Evolutionary conservation across 352 stramenopile genomes (phyloP).

Genomic region (Elongisporangium prolatum): DNA sequence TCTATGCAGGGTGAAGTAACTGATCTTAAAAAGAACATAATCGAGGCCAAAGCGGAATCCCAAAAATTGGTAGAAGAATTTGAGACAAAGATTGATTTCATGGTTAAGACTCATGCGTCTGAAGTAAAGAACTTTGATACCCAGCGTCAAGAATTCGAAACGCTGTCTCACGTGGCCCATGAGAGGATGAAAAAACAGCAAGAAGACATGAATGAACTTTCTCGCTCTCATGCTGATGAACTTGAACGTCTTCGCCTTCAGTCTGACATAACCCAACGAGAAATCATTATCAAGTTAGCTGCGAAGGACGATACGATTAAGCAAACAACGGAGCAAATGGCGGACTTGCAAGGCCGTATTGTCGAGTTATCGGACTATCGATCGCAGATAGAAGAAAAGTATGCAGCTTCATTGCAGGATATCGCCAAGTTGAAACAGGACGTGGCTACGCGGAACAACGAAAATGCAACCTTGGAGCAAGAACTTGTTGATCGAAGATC

Average conservation of each 20-base stretch:
- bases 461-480: neutral
- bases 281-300: neutral
- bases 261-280: neutral
- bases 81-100: neutral
- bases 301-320: neutral
- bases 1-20: constrained; percentile 20
- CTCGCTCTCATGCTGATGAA: neutral
- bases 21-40: constrained; percentile 16
- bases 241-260: neutral
- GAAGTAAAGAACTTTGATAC: neutral
- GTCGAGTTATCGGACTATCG: neutral
- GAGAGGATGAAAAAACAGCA: neutral
- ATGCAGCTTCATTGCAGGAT: neutral
- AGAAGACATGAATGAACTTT: neutral
- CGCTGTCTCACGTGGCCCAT: neutral
- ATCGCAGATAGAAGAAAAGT: neutral
- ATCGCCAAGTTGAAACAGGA: neutral
- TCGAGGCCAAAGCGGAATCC: neutral
- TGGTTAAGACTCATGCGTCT: neutral
- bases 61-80: neutral
- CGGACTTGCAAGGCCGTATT: neutral
- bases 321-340: neutral
- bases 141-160: neutral
- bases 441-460: neutral
- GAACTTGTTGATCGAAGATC: neutral